phyloP scores from a whole-genome alignment of 805 yeast species.

The Nakazawaea pomicola region DNA sequence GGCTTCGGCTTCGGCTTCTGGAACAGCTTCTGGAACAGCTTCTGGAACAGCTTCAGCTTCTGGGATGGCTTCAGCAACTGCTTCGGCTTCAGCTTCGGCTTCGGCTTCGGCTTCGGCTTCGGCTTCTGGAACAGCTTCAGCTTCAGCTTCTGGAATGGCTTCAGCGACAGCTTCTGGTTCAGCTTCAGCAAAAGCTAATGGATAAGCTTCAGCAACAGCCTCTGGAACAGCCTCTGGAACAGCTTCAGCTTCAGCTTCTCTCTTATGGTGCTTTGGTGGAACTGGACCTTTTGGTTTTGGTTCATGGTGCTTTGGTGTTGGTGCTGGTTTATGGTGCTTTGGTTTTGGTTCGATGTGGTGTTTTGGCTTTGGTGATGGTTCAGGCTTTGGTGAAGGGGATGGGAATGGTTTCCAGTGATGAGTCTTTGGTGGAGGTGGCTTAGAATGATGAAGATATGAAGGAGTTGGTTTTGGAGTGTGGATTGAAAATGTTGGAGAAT shows the following conservation, averaged over 20 bases:
- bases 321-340: background rate
- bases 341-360: background rate
- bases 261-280: constrained; percentile 9
- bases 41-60: background rate
- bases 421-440: background rate
- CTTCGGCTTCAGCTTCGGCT: constrained; percentile 3
- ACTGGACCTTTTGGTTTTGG: no score
- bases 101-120: constrained; percentile 5
- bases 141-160: background rate
- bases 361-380: background rate
- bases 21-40: constrained; percentile 1
- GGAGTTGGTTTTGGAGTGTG: background rate
- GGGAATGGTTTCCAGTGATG: constrained; percentile 2
- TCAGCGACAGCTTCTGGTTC: background rate
- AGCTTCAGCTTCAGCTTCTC: constrained; percentile 12
- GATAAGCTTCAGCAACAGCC: constrained; percentile 6
- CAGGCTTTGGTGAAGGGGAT: background rate
- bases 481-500: background rate
- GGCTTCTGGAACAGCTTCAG: constrained; percentile 1
- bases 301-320: background rate
- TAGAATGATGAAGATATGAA: background rate
- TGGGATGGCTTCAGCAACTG: background rate
- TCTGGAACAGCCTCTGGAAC: constrained; percentile 7
- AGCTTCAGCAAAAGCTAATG: background rate
- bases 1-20: constrained; percentile 3